Base-by-base conservation (phyloP, 371 early-diverging fungal species). In the Fennellomyces sp. region DNA sequence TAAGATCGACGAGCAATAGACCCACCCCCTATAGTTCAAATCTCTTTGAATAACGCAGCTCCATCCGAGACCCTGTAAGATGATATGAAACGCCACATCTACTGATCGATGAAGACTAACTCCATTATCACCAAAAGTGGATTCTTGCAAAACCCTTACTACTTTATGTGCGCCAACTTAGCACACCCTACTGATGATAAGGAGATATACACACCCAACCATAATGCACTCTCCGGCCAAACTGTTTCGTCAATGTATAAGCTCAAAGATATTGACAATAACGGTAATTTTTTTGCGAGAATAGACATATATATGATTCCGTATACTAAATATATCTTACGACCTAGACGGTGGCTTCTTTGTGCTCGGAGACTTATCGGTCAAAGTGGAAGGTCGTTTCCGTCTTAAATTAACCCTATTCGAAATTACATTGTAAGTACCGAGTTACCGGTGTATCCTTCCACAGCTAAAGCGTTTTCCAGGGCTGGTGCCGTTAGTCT, bases 281-380 rank as follows among this genome's bases (percentile, higher is more conserved):
- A 70, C 47, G 78, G 81, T 77, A 50, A 25, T 17, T 12, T 27
- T 2, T 60, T 5, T 26, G 15, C 35, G 52, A 17, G 12, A 49
- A 13, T 52, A 35, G 29, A 19, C 38, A 33, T 30, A 42, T 17
- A 52, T 52, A 21, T 33, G 33, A 41, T 47, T 17, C 51, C 15
- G 15, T 56, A 42, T 41, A n/a, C 35, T 33, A 45, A 23, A 4
- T 45, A 0, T 45, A 5, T 27, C 7, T 15, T 23, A 45, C 12
- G 5, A 1, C 23, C 10, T 60, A 80, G 94, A 94, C 42, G 95
- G 95, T 27, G 96, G 91, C 10, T 97, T 94, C 65, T 97, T 96
- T 80, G 92, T 96, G 23, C 97, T 97, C 74, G 94, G 94, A 12
- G 98, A 98, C 59, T 72, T 98, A 29, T 92, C 93, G 27, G 92